A percentile compares a stretch with the other conserved stretches of the same genome.
Evolutionary conservation across 2,329 filamentous ascomycete species (phyloP).

Genomic region (Aphanocladium album): DNA sequence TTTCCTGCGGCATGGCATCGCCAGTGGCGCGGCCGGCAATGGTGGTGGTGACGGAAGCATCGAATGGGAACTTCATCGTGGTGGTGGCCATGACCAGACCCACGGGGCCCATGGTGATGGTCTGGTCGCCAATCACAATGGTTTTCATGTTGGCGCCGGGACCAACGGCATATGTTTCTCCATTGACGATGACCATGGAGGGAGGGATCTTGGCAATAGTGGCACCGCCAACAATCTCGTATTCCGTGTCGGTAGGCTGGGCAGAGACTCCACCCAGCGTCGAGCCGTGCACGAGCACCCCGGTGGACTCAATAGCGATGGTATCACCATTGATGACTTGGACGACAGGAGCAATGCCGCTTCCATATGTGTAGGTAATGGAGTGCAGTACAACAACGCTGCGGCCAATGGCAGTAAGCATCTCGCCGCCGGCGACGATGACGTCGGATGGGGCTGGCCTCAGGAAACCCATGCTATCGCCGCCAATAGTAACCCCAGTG

Average conservation of each 20-base stretch:
- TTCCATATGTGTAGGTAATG: constrained; percentile 42
- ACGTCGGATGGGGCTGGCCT: constrained; percentile 34
- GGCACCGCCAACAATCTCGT: constrained; percentile 47
- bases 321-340: constrained; percentile 45
- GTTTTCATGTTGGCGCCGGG: constrained; percentile 38
- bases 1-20: constrained; percentile 23
- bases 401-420: constrained; percentile 39
- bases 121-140: constrained; percentile 44
- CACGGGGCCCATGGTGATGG: constrained; percentile 44
- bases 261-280: constrained; percentile 40
- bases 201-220: constrained; percentile 47
- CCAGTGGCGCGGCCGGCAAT: constrained; percentile 30
- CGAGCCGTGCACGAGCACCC: constrained; percentile 35
- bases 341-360: constrained; percentile 26
- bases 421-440: constrained; percentile 43
- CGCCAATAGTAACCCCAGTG: constrained; percentile 30
- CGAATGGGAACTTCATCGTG: constrained; percentile 42
- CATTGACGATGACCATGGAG: constrained; percentile 44
- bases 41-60: constrained; percentile 36
- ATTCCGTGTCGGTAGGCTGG: constrained; percentile 31
- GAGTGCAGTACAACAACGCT: constrained; percentile 37
- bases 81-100: constrained; percentile 46
- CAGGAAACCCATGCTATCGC: constrained; percentile 32
- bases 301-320: constrained; percentile 44
- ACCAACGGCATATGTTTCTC: constrained; percentile 47